Conservation (phyloP, 2,329 filamentous ascomycete species). For the Ceratocystis variospora region DNA sequence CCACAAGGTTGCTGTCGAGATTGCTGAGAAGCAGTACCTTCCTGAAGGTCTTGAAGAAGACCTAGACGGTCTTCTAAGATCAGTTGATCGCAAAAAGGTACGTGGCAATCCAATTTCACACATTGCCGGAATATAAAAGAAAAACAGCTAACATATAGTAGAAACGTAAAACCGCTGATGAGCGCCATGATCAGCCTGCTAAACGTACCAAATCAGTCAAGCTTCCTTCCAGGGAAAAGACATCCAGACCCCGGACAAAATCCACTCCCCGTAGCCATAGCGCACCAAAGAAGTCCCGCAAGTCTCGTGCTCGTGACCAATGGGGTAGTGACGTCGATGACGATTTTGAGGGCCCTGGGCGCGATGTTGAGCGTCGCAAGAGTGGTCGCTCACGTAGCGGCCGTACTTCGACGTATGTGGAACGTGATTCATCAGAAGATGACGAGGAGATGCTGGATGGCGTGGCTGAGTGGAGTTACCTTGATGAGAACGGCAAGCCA, state of each 20-base stretch:
- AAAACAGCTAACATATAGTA: slow-evolving; percentile 23
- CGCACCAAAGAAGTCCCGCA: slow-evolving; percentile 12
- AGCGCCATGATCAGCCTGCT: slow-evolving; percentile 33
- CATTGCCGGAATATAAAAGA: background rate
- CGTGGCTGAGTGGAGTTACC: slow-evolving; percentile 46
- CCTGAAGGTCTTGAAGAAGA: slow-evolving; percentile 62
- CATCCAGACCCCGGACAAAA: slow-evolving; percentile 25
- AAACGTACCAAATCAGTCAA: slow-evolving; percentile 25
- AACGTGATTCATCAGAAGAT: slow-evolving; percentile 44
- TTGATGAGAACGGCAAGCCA: slow-evolving; percentile 24
- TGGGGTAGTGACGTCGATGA: slow-evolving; percentile 18
- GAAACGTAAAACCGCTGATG: slow-evolving; percentile 45
- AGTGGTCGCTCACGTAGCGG: slow-evolving; percentile 37
- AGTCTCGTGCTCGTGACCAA: slow-evolving; percentile 11
- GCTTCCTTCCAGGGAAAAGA: slow-evolving; percentile 22
- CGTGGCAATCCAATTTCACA: slow-evolving; percentile 16
- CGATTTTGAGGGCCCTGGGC: background rate
- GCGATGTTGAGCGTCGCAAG: slow-evolving; percentile 36
- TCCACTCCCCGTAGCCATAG: background rate
- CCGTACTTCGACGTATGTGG: slow-evolving; percentile 34
- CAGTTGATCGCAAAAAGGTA: slow-evolving; percentile 61
- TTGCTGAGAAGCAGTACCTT: slow-evolving; percentile 74
- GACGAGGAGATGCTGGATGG: slow-evolving; percentile 49
- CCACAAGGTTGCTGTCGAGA: slow-evolving; percentile 67
- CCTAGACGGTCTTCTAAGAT: slow-evolving; percentile 53